Conservation (phyloP, 768 basidiomycete genomes). For the Obba rivulosa region DNA sequence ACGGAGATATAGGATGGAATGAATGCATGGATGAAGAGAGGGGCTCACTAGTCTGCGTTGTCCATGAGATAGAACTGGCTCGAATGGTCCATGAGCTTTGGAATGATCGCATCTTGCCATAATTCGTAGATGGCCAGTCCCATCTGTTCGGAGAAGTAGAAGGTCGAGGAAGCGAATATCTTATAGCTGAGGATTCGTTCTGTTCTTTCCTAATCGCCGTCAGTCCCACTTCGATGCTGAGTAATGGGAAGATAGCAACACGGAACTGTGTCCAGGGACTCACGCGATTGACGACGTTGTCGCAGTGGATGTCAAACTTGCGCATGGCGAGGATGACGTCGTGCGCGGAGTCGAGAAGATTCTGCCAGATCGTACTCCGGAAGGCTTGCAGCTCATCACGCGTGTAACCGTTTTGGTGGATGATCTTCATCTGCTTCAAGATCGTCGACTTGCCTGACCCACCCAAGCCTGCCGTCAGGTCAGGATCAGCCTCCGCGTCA, state of each 20-base stretch:
- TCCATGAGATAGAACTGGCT: conserved; percentile 93
- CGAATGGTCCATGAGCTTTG: conserved; percentile 46
- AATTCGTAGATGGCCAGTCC: conserved; percentile 64
- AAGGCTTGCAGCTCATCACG: conserved; percentile 70
- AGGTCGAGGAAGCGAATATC: conserved; percentile 37
- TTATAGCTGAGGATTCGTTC: conserved; percentile 60
- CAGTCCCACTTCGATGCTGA: conserved; percentile 1
- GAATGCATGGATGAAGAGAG: too few relatives aligned
- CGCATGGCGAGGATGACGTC: conserved; percentile 81
- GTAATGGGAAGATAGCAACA: too few relatives aligned
- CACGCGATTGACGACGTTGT: conserved; percentile 58
- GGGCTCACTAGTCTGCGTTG: conserved; percentile 84
- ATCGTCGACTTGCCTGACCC: conserved; percentile 95
- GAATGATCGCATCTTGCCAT: conserved; percentile 62
- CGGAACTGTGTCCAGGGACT: too few relatives aligned
- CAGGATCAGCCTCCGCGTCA: too few relatives aligned
- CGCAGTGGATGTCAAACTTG: conserved; percentile 78
- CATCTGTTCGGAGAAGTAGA: conserved; percentile 55
- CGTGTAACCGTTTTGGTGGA: conserved; percentile 89
- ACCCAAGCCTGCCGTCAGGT: conserved; percentile 77
- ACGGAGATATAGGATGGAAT: too few relatives aligned
- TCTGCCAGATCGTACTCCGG: conserved; percentile 75
- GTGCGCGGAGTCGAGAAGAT: conserved; percentile 86
- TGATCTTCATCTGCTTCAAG: conserved; percentile 99
- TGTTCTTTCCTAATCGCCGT: conserved; percentile 31